Base-by-base conservation (phyloP, 768 basidiomycete genomes). In the Lyophyllum semitale region DNA sequence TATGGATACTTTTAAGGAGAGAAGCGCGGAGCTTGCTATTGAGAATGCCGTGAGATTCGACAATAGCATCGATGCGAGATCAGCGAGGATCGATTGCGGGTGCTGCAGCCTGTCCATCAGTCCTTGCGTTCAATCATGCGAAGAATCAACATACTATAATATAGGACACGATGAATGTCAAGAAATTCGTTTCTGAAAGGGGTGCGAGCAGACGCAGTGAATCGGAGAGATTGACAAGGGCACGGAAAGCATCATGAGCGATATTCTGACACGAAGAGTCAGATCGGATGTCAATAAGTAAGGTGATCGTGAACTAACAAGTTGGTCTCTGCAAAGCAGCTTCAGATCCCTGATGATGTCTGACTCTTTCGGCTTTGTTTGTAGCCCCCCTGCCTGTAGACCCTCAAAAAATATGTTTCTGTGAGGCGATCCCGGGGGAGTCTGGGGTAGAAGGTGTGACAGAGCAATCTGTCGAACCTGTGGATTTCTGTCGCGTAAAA, bases 41-140 rank as follows among this genome's bases (percentile, higher is more conserved):
- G 89, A 78, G 41, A 91, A 86, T 4, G 89, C 81, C 8, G 93
- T 91, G 30, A 97, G 74, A 73, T 98, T 98, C n/a, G 95, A 96
- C 9, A 98, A 80, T 1, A 98, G 78, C 96, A 98, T 98, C n/a
- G 93, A 83, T 3, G 95, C 93, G 18, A 98, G 84, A 76, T 98
- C 95, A 30, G 94, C 93, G 25, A 98, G 87, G 54, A 89, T 85
- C 9, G 95, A 86, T 57, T 89, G 84, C n/a, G 92, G 89, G 71
- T 94, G 90, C 95, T 98, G 62, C 8, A 37, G 15, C 44, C 23
- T 37, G n/a, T 42, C 44, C 15, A 30, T 62, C n/a, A 62, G 44
- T 23, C 18, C 15, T 18, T 49, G 26, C 49, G 4, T 37, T 22
- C 9, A 35, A 33, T 50, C 27, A 44, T 32, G 59, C 32, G 55